A percentile compares a stretch with the other conserved stretches of the same genome.
These are phyloP conservation scores for Verticillium nubilum DNA, from an alignment of 2,329 filamentous ascomycete genomes.

Conservation along the genomic window DNA sequence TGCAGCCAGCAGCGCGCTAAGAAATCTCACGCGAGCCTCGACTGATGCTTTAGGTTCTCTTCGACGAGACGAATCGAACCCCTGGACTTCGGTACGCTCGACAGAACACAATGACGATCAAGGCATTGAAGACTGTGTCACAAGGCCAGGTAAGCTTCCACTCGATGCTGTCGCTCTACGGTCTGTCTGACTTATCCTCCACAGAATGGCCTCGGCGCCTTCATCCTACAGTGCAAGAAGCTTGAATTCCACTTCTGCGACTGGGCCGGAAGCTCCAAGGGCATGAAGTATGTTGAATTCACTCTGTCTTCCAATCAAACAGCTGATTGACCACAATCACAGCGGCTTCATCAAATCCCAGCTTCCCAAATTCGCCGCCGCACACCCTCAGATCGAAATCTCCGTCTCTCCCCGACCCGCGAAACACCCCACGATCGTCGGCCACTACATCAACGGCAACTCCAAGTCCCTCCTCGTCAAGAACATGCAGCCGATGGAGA, in stretches of 20 bases:
- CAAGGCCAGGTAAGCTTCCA: constrained; percentile 43
- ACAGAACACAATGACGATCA: constrained; percentile 43
- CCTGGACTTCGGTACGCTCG: neutral
- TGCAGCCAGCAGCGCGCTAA: neutral
- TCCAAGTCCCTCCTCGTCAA: constrained; percentile 83
- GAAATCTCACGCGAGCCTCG: constrained; percentile 3
- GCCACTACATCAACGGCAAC: constrained; percentile 87
- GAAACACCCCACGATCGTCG: constrained; percentile 83
- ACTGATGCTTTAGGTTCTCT: neutral
- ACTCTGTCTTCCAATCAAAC: neutral
- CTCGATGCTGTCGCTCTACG: neutral
- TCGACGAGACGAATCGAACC: neutral
- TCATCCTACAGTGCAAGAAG: constrained; percentile 95
- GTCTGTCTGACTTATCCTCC: neutral
- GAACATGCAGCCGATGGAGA: constrained; percentile 75
- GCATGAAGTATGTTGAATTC: constrained; percentile 69
- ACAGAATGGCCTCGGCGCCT: constrained; percentile 93
- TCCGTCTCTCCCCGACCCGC: constrained; percentile 83
- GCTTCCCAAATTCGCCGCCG: constrained; percentile 71
- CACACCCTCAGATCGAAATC: constrained; percentile 87
- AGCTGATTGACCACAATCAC: constrained; percentile 17
- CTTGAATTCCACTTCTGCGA: constrained; percentile 97
- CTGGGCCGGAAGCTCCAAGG: constrained; percentile 85
- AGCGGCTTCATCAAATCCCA: constrained; percentile 77
- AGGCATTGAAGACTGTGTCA: constrained; percentile 46